phyloP scores from a whole-genome alignment of 768 basidiomycete species.

The Mrakia blollopis region DNA sequence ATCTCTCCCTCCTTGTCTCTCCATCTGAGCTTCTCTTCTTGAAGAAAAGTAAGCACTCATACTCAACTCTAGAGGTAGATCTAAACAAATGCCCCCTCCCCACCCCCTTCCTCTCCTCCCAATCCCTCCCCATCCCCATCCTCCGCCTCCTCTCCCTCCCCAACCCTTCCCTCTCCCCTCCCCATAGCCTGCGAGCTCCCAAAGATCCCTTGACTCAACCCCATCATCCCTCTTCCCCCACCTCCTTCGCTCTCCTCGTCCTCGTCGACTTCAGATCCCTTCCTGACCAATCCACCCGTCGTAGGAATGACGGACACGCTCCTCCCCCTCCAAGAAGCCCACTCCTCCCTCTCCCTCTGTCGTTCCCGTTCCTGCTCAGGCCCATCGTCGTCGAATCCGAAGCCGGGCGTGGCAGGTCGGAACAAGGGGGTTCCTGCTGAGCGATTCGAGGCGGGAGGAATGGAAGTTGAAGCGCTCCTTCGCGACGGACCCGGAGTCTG shows the following conservation, averaged over 20 bases:
- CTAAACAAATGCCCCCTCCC: no score
- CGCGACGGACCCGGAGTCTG: neutral
- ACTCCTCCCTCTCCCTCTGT: neutral
- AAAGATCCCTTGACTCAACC: neutral
- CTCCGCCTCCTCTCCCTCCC: neutral
- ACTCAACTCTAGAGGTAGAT: no score
- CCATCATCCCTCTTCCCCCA: neutral
- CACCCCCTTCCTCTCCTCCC: neutral
- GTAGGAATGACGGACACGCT: slow-evolving; percentile 9
- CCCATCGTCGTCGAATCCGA: neutral
- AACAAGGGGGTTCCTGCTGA: slow-evolving; percentile 4
- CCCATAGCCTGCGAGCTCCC: neutral
- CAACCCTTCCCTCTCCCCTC: neutral
- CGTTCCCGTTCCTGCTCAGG: neutral
- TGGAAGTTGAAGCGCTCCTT: neutral
- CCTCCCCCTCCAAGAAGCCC: slow-evolving; percentile 19
- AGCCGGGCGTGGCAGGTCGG: slow-evolving; percentile 15
- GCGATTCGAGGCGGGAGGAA: neutral
- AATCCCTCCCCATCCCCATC: neutral
- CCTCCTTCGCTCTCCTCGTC: neutral
- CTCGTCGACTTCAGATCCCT: neutral
- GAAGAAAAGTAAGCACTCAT: no score
- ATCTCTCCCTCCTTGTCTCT: neutral
- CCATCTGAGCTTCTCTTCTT: no score
- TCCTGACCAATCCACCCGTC: neutral